Evolutionary conservation across 1,284 basidiomycete genomes (phyloP).

Genomic region (Ustanciosporium gigantosporum): DNA sequence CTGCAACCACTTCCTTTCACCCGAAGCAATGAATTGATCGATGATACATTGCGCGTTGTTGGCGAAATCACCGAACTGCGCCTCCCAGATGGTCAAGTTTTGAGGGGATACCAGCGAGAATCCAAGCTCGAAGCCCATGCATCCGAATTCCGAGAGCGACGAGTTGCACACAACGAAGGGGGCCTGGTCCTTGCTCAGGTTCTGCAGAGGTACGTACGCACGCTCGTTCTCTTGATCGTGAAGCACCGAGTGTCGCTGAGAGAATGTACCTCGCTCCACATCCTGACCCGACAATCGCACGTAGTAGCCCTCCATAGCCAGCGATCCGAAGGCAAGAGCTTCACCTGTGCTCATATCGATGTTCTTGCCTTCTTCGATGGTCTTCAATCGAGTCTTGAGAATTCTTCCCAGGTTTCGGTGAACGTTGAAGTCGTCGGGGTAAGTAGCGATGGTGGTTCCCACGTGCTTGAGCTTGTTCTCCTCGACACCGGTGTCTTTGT

Average conservation of each 20-base stretch:
- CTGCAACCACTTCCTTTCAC: constrained; percentile 98
- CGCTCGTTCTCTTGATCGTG: constrained; percentile 93
- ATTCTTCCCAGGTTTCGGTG: constrained; percentile 96
- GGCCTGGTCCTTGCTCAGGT: constrained; percentile 84
- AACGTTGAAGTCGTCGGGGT: constrained; percentile 79
- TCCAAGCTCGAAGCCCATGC: constrained; percentile 95
- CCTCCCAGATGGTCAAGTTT: constrained; percentile 95
- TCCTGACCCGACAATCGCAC: constrained; percentile 97
- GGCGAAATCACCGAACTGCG: constrained; percentile 91
- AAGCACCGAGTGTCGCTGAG: constrained; percentile 95
- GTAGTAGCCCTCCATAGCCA: constrained; percentile 89
- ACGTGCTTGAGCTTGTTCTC: constrained; percentile 79
- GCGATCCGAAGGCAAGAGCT: constrained; percentile 91
- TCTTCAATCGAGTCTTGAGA: constrained; percentile 81
- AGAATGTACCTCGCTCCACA: constrained; percentile 98
- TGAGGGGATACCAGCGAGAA: constrained; percentile 97
- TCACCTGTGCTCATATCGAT: constrained; percentile 99
- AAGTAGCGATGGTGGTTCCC: constrained; percentile 81
- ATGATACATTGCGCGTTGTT: constrained; percentile 87
- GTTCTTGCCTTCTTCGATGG: constrained; percentile 83
- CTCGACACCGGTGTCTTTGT: constrained; percentile 81
- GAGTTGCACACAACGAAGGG: constrained; percentile 96
- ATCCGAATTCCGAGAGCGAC: constrained; percentile 91
- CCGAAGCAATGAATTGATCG: constrained; percentile 97
- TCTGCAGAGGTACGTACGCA: constrained; percentile 86